Percentiles rank a stretch among this genome's conserved stretches.
Evolutionary conservation across 306 rosid genomes (phyloP).

Genomic region (Parietaria judaica): DNA sequence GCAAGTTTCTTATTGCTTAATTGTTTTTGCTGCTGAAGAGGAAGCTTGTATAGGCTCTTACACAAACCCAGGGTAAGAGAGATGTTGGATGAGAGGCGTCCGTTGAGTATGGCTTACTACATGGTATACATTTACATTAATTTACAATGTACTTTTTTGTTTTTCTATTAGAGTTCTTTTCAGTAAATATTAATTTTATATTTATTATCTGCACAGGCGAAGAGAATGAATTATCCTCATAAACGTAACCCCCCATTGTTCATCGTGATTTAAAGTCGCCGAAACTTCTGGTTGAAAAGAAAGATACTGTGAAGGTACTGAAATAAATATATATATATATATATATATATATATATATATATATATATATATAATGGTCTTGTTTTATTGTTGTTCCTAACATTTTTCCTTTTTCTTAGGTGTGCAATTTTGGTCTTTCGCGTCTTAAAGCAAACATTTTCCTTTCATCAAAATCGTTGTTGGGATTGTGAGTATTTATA

Average conservation of each 20-base stretch:
- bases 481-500: constrained; percentile 72
- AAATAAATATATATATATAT: too few relatives aligned
- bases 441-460: constrained; percentile 90
- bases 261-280: constrained; percentile 98
- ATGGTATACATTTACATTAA: constrained; percentile 53
- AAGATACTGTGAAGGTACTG: constrained; percentile 94
- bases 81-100: constrained; percentile 82
- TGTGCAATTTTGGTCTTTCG: constrained; percentile 96
- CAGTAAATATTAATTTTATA: constrained; percentile 15
- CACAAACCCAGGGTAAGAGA: constrained; percentile 79
- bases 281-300: constrained; percentile 94
- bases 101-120: constrained; percentile 84
- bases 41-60: constrained; percentile 91
- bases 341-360: too few relatives aligned
- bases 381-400: constrained; percentile 5
- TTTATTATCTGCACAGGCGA: constrained; percentile 67
- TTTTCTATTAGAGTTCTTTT: not conserved
- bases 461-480: constrained; percentile 98
- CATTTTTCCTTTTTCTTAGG: constrained; percentile 37
- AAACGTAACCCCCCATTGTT: constrained; percentile 92
- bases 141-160: constrained; percentile 7
- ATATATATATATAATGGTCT: too few relatives aligned
- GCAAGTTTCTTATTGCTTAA: constrained; percentile 17
- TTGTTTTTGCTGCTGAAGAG: constrained; percentile 57
- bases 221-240: constrained; percentile 99